These are phyloP conservation scores for Rhynchospora breviuscula DNA, from an alignment of 176 grass and related monocot genomes.

Conservation along the genomic window DNA sequence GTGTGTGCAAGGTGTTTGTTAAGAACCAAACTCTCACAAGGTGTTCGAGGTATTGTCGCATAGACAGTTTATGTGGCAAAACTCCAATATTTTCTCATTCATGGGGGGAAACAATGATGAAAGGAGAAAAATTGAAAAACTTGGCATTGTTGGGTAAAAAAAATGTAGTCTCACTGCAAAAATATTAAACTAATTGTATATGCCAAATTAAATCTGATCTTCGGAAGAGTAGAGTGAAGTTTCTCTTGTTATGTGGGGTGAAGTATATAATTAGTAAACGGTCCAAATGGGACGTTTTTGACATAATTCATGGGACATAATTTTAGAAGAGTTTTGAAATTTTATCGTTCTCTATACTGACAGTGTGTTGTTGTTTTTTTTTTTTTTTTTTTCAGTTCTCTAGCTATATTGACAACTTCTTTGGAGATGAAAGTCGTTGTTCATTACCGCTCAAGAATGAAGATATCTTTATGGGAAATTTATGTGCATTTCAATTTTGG, in stretches of 20 bases:
- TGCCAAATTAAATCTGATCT: not conserved
- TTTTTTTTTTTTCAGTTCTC: conserved; percentile 44
- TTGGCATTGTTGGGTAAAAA: too few relatives aligned
- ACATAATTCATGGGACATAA: not conserved
- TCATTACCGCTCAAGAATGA: conserved; percentile 65
- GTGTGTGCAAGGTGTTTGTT: too few relatives aligned
- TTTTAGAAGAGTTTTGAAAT: conserved; percentile 22
- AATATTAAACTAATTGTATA: too few relatives aligned
- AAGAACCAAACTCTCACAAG: too few relatives aligned
- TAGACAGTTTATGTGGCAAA: too few relatives aligned
- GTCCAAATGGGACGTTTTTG: not conserved
- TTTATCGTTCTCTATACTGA: not conserved
- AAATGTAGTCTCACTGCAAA: too few relatives aligned
- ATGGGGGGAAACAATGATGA: not conserved
- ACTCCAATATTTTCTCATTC: not conserved
- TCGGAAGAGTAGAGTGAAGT: not conserved
- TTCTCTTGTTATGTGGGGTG: not conserved
- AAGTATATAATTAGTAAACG: not conserved
- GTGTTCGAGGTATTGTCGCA: too few relatives aligned
- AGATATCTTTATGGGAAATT: conserved; percentile 61
- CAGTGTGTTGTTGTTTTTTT: conserved; percentile 17
- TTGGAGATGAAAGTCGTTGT: conserved; percentile 33
- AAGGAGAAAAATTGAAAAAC: too few relatives aligned
- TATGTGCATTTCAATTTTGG: conserved; percentile 95
- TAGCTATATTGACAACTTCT: conserved; percentile 57